These are phyloP conservation scores for Multifurca ochricompacta DNA, from an alignment of 768 basidiomycete genomes.

Conservation along the genomic window DNA sequence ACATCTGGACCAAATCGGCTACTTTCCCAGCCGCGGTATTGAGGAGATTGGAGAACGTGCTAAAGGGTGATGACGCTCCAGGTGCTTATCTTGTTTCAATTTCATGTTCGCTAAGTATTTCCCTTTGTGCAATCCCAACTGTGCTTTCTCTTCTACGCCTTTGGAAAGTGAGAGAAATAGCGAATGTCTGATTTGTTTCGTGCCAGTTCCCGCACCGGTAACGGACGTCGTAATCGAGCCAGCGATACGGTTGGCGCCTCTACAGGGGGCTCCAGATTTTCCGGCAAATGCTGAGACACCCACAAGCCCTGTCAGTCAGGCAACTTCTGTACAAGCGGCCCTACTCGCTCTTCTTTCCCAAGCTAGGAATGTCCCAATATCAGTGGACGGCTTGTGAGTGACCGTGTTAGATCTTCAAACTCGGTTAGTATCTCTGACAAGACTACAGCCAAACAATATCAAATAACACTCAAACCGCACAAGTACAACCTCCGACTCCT, in stretches of 20 bases:
- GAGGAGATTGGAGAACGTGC: slow-evolving; percentile 59
- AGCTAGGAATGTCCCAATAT: slow-evolving; percentile 42
- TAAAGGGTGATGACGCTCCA: slow-evolving; percentile 60
- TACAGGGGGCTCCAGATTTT: slow-evolving; percentile 18
- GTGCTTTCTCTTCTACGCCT: slow-evolving; percentile 39
- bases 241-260: slow-evolving; percentile 13
- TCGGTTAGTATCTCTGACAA: background rate
- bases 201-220: slow-evolving; percentile 19
- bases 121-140: slow-evolving; percentile 60
- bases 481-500: slow-evolving; percentile 27
- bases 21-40: slow-evolving; percentile 81
- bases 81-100: slow-evolving; percentile 72
- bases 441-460: slow-evolving; percentile 49
- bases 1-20: slow-evolving; percentile 90
- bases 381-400: slow-evolving; percentile 34
- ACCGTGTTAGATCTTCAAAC: background rate
- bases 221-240: slow-evolving; percentile 20
- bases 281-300: slow-evolving; percentile 26
- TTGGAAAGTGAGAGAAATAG: slow-evolving; percentile 50
- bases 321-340: slow-evolving; percentile 48
- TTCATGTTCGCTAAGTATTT: slow-evolving; percentile 78
- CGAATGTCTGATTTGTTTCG: slow-evolving; percentile 42
- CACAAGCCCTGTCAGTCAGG: slow-evolving; percentile 21
- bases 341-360: slow-evolving; percentile 64
- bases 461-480: slow-evolving; percentile 38